A percentile compares a stretch with the other conserved stretches of the same genome.
These are phyloP conservation scores for Fusarium phyllophilum DNA, from an alignment of 2,329 filamentous ascomycete genomes.

Conservation along the genomic window DNA sequence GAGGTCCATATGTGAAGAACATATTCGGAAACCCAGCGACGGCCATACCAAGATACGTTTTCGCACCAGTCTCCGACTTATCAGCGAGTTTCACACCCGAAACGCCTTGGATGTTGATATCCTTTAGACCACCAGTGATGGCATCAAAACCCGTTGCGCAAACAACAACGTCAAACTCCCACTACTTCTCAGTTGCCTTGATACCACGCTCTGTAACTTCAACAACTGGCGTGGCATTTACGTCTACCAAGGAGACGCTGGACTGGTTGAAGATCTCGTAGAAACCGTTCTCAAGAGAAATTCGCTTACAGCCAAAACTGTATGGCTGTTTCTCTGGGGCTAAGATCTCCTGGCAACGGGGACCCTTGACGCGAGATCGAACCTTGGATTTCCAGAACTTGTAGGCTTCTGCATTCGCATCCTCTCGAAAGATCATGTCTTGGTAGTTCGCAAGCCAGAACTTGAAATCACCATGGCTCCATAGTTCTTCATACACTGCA, in stretches of 20 bases:
- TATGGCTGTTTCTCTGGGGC: conserved; percentile 3
- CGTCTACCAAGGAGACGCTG: conserved; percentile 12
- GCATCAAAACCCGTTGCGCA: conserved; percentile 31
- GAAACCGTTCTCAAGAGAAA: conserved; percentile 12
- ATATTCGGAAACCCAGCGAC: conserved; percentile 3
- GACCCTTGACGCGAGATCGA: conserved; percentile 50
- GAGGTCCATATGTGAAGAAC: conserved; percentile 15
- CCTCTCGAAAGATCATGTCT: conserved; percentile 54
- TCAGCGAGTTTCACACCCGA: background rate
- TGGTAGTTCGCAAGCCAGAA: conserved; percentile 58
- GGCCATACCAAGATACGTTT: conserved; percentile 1
- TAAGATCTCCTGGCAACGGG: background rate
- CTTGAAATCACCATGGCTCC: conserved; percentile 57
- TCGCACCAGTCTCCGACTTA: background rate
- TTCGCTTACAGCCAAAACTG: conserved; percentile 14
- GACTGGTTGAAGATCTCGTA: conserved; percentile 29
- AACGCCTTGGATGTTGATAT: background rate
- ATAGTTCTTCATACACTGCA: conserved; percentile 42
- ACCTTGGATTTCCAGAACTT: conserved; percentile 61
- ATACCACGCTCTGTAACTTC: background rate
- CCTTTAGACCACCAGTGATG: conserved; percentile 11
- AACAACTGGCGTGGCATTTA: conserved; percentile 14
- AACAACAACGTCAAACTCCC: conserved; percentile 10
- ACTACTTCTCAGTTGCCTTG: background rate
- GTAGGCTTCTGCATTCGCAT: conserved; percentile 58